Evolutionary conservation across 805 yeast genomes (phyloP).

Genomic region (Kodamaea neixiangensis): DNA sequence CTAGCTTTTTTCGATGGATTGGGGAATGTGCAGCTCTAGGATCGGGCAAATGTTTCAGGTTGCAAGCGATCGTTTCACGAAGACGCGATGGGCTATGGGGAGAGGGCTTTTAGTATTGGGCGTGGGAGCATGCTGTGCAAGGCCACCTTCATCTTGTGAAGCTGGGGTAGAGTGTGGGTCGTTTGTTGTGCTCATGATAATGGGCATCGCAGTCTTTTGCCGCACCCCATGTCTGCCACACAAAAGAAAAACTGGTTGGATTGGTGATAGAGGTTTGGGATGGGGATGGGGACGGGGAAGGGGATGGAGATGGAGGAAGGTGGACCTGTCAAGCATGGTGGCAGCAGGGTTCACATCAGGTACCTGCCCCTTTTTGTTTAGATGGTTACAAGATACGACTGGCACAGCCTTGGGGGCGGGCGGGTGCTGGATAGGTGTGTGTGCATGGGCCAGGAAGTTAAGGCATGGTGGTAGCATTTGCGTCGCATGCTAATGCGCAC

Average conservation of each 20-base stretch:
- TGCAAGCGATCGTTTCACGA: neutral
- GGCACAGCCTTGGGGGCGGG: neutral
- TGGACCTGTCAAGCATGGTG: too few relatives aligned
- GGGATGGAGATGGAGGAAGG: too few relatives aligned
- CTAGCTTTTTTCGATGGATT: neutral
- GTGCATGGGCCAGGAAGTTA: too few relatives aligned
- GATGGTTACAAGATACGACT: slow-evolving; percentile 2
- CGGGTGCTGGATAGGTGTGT: neutral
- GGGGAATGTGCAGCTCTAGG: neutral
- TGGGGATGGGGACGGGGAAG: too few relatives aligned
- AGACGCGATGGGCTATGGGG: neutral
- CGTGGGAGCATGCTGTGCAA: neutral
- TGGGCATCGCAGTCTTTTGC: neutral
- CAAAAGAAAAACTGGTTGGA: neutral
- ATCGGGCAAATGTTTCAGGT: slow-evolving; percentile 2
- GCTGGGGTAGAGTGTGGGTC: neutral
- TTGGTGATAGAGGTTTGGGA: too few relatives aligned
- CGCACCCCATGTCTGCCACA: neutral
- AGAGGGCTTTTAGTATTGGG: too few relatives aligned
- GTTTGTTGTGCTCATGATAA: neutral
- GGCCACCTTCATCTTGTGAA: neutral
- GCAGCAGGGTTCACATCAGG: neutral
- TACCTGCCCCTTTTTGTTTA: neutral
- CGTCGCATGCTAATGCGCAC: too few relatives aligned
- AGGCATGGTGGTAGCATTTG: too few relatives aligned